These are phyloP conservation scores for Leccinum cinnamomeum DNA, from an alignment of 1,284 basidiomycete species.

Conservation along the genomic window DNA sequence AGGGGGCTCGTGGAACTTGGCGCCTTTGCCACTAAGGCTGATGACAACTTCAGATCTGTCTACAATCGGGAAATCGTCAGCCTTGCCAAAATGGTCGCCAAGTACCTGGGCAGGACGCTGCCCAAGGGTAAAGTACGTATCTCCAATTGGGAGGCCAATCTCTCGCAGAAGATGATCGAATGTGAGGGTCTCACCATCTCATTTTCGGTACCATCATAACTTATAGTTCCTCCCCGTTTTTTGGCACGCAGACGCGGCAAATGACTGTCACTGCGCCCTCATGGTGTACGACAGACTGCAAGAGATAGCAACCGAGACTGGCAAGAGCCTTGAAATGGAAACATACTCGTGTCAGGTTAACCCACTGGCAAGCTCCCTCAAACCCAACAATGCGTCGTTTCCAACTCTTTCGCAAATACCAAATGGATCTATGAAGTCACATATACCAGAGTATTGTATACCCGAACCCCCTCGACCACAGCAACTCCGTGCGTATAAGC, in stretches of 20 bases:
- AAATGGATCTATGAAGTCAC: not conserved
- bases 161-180: slow-evolving; percentile 45
- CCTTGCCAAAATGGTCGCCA: slow-evolving; percentile 53
- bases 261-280: slow-evolving; percentile 56
- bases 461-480: slow-evolving; percentile 41
- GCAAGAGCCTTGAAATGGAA: slow-evolving; percentile 29
- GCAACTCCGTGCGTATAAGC: slow-evolving; percentile 54
- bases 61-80: slow-evolving; percentile 51
- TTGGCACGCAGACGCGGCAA: slow-evolving; percentile 51
- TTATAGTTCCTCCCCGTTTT: not conserved
- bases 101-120: slow-evolving; percentile 49
- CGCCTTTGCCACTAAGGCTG: slow-evolving; percentile 48
- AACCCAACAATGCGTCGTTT: not conserved
- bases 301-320: slow-evolving; percentile 36
- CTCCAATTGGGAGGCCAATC: slow-evolving; percentile 55
- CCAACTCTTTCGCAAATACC: not conserved
- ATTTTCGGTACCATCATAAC: not conserved
- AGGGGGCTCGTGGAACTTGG: slow-evolving; percentile 58
- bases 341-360: slow-evolving; percentile 35
- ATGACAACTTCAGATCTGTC: slow-evolving; percentile 38
- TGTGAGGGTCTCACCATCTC: slow-evolving; percentile 38
- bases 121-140: slow-evolving; percentile 53
- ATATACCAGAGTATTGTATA: slow-evolving; percentile 30
- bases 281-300: slow-evolving; percentile 47
- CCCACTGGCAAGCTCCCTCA: slow-evolving; percentile 7